Evolutionary conservation across 306 rosid genomes (phyloP), one percentile per base, ranked within the genome.

Genomic region (Quercus aquifolioides): DNA sequence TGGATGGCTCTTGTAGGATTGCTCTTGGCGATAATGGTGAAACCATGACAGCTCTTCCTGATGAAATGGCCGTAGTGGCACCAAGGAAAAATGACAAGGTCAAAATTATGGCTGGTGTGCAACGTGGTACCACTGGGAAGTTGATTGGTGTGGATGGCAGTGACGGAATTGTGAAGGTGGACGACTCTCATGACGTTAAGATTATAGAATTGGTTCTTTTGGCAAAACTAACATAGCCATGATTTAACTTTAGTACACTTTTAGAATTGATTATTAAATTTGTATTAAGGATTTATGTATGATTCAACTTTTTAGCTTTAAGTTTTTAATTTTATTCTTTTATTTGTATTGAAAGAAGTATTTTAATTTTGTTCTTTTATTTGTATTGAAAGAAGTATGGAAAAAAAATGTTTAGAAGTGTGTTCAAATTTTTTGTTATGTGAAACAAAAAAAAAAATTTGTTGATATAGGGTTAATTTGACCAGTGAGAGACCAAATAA

Each of bases 141-240:
- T 90, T 96, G 87, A 96, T 96, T 21, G 99, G 99, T 78, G 96
- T 96, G n/a, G 99, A 96, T 74, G 99, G 98, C 31, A 93, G 94
- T 18, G 99, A 96, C 71, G 99, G 99, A 31, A 96, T 96, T 80
- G 99, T 96, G 58, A 96, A 93, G 83, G 89, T 88, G 83, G 99
- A 96, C 59, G 97, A 87, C 79, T 91, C 99, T 1, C 82, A 88
- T 46, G 99, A 96, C 80, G 99, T 96, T 55, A 93, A 96, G 90
- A 96, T 96, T 73, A 89, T 96, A 74, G 98, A 93, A 84, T 67
- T 93, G 33, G 92, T 85, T 76, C 85, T 86, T 84, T 89, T 96
- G 79, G 97, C 99, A 18, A 96, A 96, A 87, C 84, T 96, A 86
- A 96, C 88, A 20, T 86, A 88, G 46, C 33, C 86, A 6, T 87